A percentile compares a stretch with the other conserved stretches of the same genome.
Conservation (phyloP, 2,329 filamentous ascomycete species). For the Colletotrichum godetiae region DNA sequence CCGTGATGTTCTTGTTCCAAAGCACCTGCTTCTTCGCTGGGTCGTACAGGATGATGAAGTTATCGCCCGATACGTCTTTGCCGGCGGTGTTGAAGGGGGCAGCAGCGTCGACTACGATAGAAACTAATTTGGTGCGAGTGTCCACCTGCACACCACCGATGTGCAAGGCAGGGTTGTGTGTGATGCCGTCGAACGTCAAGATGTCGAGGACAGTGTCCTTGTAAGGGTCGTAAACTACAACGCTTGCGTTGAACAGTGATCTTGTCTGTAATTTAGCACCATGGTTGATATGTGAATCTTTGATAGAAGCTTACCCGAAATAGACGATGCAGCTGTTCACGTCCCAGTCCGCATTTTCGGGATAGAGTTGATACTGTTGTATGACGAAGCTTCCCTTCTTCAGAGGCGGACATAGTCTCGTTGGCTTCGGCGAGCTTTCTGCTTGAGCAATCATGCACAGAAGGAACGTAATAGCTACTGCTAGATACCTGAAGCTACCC, state of each 20-base stretch:
- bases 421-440: not conserved
- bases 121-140: constrained; percentile 27
- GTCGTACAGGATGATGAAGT: constrained; percentile 39
- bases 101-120: constrained; percentile 36
- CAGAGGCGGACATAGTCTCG: constrained; percentile 35
- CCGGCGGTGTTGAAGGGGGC: constrained; percentile 36
- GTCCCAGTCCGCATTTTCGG: constrained; percentile 50
- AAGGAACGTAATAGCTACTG: not conserved
- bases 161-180: constrained; percentile 32
- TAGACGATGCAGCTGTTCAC: constrained; percentile 44
- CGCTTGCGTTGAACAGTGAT: constrained; percentile 38
- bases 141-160: constrained; percentile 37
- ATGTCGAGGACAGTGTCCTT: constrained; percentile 32
- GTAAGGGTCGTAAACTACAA: constrained; percentile 38
- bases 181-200: constrained; percentile 34
- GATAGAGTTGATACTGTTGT: constrained; percentile 47
- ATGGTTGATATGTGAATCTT: no score
- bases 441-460: not conserved
- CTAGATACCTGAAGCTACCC: not conserved
- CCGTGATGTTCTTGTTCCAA: constrained; percentile 37
- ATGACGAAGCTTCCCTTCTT: constrained; percentile 40
- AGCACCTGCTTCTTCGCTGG: constrained; percentile 31
- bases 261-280: constrained; percentile 7
- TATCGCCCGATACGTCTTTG: constrained; percentile 36
- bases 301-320: constrained; percentile 40